These are phyloP conservation scores for Stagonosporopsis vannaccii DNA, from an alignment of 2,329 filamentous ascomycete species.

Conservation along the genomic window DNA sequence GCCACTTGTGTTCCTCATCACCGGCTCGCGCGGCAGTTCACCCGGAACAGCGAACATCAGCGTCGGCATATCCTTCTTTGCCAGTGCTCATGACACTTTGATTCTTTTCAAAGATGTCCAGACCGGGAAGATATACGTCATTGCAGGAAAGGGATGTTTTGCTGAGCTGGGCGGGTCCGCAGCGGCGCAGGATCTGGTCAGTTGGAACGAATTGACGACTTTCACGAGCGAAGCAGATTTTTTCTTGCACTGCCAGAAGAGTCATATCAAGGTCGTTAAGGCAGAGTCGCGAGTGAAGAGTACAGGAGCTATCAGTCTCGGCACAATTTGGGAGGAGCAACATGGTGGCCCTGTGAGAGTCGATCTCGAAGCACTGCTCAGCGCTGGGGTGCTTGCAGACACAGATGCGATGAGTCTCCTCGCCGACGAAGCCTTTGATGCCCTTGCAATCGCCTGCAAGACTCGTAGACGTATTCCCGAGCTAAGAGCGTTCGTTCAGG, in stretches of 20 bases:
- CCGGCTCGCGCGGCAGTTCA: conserved; percentile 18
- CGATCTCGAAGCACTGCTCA: conserved; percentile 32
- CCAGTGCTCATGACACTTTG: conserved; percentile 38
- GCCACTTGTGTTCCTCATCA: conserved; percentile 38
- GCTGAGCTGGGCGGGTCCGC: conserved; percentile 24
- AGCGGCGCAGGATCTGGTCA: conserved; percentile 25
- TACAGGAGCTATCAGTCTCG: conserved; percentile 27
- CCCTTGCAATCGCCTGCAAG: conserved; percentile 42
- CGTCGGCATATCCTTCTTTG: conserved; percentile 46
- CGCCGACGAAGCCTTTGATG: conserved; percentile 40
- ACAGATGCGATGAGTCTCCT: conserved; percentile 30
- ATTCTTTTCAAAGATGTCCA: conserved; percentile 42
- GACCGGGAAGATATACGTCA: conserved; percentile 33
- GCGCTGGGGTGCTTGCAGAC: conserved; percentile 26
- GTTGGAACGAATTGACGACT: conserved; percentile 29
- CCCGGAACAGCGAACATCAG: conserved; percentile 40
- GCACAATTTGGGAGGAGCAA: conserved; percentile 30
- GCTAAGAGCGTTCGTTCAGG: conserved; percentile 33
- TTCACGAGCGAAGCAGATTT: conserved; percentile 30
- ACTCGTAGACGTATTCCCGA: conserved; percentile 35
- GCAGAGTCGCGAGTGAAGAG: conserved; percentile 23
- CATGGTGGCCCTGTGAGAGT: conserved; percentile 23
- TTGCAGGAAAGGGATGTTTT: conserved; percentile 46
- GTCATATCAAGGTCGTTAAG: conserved; percentile 24
- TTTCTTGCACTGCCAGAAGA: conserved; percentile 23